Evolutionary conservation across 768 basidiomycete species (phyloP), one percentile per base, ranked within the genome.

Genomic region (Sutorius australiensis): DNA sequence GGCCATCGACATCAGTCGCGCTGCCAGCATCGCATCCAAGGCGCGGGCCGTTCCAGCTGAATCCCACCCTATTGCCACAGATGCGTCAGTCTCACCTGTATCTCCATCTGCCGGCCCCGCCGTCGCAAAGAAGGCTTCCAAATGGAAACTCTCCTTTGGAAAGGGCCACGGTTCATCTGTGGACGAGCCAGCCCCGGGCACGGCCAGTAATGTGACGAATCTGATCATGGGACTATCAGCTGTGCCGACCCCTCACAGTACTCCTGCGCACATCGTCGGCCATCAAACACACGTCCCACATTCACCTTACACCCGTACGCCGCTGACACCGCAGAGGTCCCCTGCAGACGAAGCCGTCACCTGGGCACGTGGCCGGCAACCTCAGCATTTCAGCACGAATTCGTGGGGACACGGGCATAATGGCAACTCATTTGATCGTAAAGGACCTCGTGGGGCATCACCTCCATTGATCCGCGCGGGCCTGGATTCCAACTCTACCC

Each of bases 191-290:
- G 54, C 55, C 24, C 83, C 83, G 19, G 79, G 82, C 9, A 91
- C 87, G 6, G 92, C 85, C 30, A 86, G 80, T 64, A 91, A 91
- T 62, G 86, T 94, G 48, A 79, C 84, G 12, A 84, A 72, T 61
- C 72, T 90, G 61, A 83, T 89, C 64, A 89, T 85, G 86, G 80
- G 84, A 4, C 41, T 69, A 46, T 65, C 68, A 8, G 63, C 63
- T 38, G 41, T 46, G 9, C 60, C 62, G 6, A 44, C 54, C 0
- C 14, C 54, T 10, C 57, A 61, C 37, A 48, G 24, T 6, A 38
- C 36, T 6, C 21, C 52, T 39, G 6, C 46, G 16, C 13, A 53
- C 14, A 38, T 17, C 14, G 10, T 45, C 24, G 17, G 17, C 32
- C 54, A 63, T 54, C 67, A 61, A 16, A 28, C 55, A 27, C 53